Conservation (phyloP, 1,284 basidiomycete genomes). For the Coniophora puteana region DNA sequence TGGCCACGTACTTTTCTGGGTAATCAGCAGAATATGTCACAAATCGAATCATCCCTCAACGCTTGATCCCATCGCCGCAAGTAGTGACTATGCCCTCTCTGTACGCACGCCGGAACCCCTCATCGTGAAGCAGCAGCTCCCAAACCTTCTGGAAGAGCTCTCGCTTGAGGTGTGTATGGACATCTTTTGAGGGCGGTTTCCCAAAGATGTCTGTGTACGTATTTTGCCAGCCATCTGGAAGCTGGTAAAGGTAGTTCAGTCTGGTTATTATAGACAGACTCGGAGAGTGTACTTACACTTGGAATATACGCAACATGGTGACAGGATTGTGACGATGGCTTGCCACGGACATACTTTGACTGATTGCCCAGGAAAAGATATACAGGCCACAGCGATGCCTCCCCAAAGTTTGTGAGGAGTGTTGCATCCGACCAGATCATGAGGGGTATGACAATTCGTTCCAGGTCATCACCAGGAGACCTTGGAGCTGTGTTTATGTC, state of each 20-base stretch:
- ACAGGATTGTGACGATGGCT: constrained; percentile 6
- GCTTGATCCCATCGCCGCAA: constrained; percentile 16
- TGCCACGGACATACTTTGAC: constrained; percentile 18
- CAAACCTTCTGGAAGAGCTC: constrained; percentile 28
- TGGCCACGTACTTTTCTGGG: constrained; percentile 31
- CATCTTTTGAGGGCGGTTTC: constrained; percentile 10
- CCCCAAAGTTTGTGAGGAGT: constrained; percentile 21
- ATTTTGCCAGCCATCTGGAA: constrained; percentile 20
- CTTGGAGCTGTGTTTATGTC: constrained; percentile 10
- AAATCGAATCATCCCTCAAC: constrained; percentile 16
- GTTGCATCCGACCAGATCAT: constrained; percentile 29
- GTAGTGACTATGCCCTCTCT: constrained; percentile 21
- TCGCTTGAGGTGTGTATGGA: constrained; percentile 19
- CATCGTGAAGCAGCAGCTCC: constrained; percentile 19
- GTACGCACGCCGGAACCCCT: constrained; percentile 26
- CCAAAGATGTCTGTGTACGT: constrained; percentile 8
- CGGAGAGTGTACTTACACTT: constrained; percentile 14
- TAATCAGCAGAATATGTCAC: constrained; percentile 28
- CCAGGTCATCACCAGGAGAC: constrained; percentile 12
- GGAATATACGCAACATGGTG: constrained; percentile 28
- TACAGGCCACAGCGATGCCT: constrained; percentile 21
- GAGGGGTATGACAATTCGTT: constrained; percentile 18
- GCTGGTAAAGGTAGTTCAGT: too few species aligned
- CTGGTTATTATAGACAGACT: too few species aligned
- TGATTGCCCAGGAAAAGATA: constrained; percentile 25